A percentile compares a stretch with the other conserved stretches of the same genome.
Conservation (phyloP, 352 stramenopile genomes). For the Pythium diclinum region DNA sequence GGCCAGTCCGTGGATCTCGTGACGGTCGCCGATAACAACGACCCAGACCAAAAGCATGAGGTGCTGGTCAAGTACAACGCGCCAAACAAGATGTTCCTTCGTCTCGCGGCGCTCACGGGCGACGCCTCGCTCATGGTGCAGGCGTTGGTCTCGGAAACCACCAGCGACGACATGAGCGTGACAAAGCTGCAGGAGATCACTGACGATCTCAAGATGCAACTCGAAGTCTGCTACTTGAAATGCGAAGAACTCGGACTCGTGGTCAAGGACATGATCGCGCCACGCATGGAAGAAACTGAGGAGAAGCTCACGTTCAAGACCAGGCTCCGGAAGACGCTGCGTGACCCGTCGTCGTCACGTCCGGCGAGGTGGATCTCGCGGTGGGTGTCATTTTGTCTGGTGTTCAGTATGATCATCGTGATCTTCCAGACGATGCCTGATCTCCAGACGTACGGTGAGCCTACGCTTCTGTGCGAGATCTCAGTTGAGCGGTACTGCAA, state of each 20-base stretch:
- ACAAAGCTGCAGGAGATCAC: constrained; percentile 44
- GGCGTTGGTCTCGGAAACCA: constrained; percentile 43
- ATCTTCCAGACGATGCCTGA: constrained; percentile 79
- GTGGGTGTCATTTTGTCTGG: constrained; percentile 64
- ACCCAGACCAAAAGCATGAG: constrained; percentile 62
- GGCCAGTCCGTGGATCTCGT: constrained; percentile 20
- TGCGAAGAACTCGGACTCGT: constrained; percentile 55
- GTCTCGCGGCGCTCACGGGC: constrained; percentile 53
- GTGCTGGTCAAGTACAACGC: constrained; percentile 80
- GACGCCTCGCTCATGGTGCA: constrained; percentile 69
- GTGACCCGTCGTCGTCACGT: constrained; percentile 45
- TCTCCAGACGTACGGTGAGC: constrained; percentile 64
- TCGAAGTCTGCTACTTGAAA: constrained; percentile 45
- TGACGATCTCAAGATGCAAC: constrained; percentile 52
- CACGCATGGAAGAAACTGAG: constrained; percentile 31
- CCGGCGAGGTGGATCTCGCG: constrained; percentile 37
- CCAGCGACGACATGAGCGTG: constrained; percentile 37
- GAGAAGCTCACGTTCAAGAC: constrained; percentile 36
- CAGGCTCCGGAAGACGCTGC: constrained; percentile 40
- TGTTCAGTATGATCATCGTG: constrained; percentile 75
- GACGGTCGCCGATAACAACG: constrained; percentile 26
- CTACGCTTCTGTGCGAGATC: constrained; percentile 57
- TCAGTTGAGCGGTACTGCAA: constrained; percentile 55
- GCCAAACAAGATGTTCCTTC: constrained; percentile 63
- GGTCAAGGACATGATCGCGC: constrained; percentile 63